Evolutionary conservation across 2,329 filamentous ascomycete genomes (phyloP), one percentile per base, ranked within the genome.

Genomic region (Fusarium ramigenum): DNA sequence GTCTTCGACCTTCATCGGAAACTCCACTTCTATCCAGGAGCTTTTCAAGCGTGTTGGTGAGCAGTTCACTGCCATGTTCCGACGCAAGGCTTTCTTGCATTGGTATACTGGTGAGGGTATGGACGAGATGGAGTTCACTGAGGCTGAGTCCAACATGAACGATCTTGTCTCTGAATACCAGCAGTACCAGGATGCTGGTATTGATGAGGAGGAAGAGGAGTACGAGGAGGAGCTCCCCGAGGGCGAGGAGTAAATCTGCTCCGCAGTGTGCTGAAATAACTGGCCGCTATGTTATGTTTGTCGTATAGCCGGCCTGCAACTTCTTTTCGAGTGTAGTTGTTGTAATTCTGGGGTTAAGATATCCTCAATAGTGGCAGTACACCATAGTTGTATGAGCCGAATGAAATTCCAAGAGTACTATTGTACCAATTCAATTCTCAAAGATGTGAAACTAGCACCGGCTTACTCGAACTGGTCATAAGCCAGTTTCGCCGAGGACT

Each of bases 81-180:
- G 96, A 88, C 95, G 96, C 88, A 99, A 98, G 93, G 96, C 96
- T 92, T 99, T 99, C 95, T 94, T 99, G 91, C 96, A 98, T 90
- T 99, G 96, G 96, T 99, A 99, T 89, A 99, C 96, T 91, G 95
- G 95, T 83, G 96, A 99, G 91, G 96, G 96, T 88, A 99, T 99
- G 96, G 96, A 99, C 87, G 96, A 99, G 93, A 98, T 99, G 96
- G 96, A 99, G 89, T 99, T 99, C 90, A 99, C 96, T 83, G 96
- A 99, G 91, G 96, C 96, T 80, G 96, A 99, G 92, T 97, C 94
- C 87, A 99, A 99, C 91, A 98, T 99, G 96, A 98, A 99, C 90
- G 96, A 99, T 86, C 89, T 99, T 83, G 96, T 99, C 81, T 97
- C 95, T 72, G 96, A 99, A 87, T 99, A 99, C 90, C 96, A 98